These are phyloP conservation scores for Vitis hybrid DNA, from an alignment of 177 flowering plant species.

Conservation along the genomic window DNA sequence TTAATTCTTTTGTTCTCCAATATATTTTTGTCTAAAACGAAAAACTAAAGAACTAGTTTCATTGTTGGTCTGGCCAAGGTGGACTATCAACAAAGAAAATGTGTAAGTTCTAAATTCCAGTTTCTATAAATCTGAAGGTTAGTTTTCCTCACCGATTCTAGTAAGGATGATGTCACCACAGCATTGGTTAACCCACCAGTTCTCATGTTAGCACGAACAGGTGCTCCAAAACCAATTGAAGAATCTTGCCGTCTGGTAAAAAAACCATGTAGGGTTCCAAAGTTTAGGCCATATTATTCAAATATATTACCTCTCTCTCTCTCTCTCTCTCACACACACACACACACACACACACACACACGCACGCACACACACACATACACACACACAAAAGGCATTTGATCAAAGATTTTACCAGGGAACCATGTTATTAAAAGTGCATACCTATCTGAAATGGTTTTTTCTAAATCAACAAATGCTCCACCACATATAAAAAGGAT, in stretches of 20 bases:
- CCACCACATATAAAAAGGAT: constrained; percentile 99
- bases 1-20: no score
- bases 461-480: constrained; percentile 94
- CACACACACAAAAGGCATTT: not conserved
- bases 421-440: constrained; percentile 2
- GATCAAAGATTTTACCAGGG: not conserved
- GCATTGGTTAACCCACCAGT: constrained; percentile 67
- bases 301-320: no score
- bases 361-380: rapidly evolving
- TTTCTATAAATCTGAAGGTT: not conserved
- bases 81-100: not conserved
- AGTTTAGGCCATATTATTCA: no score
- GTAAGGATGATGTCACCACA: constrained; percentile 74
- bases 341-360: not conserved
- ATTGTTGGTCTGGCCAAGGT: not conserved
- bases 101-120: not conserved
- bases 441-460: constrained; percentile 97
- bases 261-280: constrained; percentile 4
- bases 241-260: constrained; percentile 89
- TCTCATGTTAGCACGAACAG: constrained; percentile 97
- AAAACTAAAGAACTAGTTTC: no score
- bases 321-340: not conserved
- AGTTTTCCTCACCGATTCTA: constrained; percentile 59
- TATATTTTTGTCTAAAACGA: no score
- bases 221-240: constrained; percentile 99